Evolutionary conservation across 106 monocot genomes (phyloP).

Genomic region (Amphibolis antarctica): DNA sequence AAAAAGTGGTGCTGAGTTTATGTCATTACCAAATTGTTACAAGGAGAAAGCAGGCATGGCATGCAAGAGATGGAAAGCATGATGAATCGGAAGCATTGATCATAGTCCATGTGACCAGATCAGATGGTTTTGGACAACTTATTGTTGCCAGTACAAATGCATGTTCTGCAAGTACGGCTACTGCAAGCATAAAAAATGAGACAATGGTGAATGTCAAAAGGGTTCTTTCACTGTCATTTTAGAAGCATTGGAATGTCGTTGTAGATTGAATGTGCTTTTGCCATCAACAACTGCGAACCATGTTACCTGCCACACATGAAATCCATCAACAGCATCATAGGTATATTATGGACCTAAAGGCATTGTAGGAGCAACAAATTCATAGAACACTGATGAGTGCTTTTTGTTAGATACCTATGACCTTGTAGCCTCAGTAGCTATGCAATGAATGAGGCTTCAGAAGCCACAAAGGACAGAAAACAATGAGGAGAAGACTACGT

Average conservation of each 20-base stretch:
- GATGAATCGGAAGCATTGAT: conserved; percentile 7
- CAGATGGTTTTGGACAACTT: conserved; percentile 20
- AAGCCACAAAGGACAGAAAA: conserved; percentile 68
- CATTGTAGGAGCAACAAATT: neutral
- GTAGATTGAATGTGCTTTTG: conserved; percentile 2
- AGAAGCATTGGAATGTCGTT: conserved; percentile 33
- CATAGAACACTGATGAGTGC: neutral
- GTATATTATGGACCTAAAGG: neutral
- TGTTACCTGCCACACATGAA: too few relatives aligned
- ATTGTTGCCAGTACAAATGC: conserved; percentile 62
- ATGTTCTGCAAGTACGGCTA: conserved; percentile 62
- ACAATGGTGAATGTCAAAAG: conserved; percentile 37
- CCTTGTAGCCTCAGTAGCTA: conserved; percentile 63
- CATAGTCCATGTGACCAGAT: conserved; percentile 7
- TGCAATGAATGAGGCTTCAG: conserved; percentile 54
- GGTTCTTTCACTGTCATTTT: conserved; percentile 47
- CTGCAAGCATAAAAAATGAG: conserved; percentile 58
- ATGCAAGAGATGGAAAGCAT: conserved; percentile 20
- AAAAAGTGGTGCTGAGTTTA: too few relatives aligned
- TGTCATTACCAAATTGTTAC: conserved; percentile 47
- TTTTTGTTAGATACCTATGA: conserved; percentile 44
- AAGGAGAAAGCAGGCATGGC: conserved; percentile 53
- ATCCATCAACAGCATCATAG: conserved; percentile 17
- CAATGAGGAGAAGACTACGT: conserved; percentile 43
- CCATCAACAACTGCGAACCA: conserved; percentile 43